Conservation (phyloP, 2,329 filamentous ascomycete genomes). For the Fusarium stilboides region DNA sequence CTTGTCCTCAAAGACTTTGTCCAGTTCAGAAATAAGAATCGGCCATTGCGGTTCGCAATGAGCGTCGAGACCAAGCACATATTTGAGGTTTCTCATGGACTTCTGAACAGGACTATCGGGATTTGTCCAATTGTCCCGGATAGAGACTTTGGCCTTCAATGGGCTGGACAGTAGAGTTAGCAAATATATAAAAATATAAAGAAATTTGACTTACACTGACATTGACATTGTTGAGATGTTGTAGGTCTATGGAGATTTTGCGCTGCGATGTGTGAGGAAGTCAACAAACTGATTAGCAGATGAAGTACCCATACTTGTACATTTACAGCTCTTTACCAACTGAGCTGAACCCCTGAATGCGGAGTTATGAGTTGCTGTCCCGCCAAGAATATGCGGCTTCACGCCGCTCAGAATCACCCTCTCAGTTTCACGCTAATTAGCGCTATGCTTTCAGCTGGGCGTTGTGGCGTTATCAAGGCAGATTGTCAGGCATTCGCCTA, state of each 20-base stretch:
- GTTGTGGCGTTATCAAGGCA: constrained; percentile 39
- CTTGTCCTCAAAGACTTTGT: constrained; percentile 58
- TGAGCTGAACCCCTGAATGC: constrained; percentile 14
- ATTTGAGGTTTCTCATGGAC: constrained; percentile 52
- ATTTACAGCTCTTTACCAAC: not conserved
- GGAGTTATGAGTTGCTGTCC: not conserved
- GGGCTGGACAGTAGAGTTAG: constrained; percentile 53
- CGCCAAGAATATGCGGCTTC: constrained; percentile 8
- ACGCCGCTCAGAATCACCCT: constrained; percentile 7
- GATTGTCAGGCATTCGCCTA: constrained; percentile 19
- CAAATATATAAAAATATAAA: not conserved
- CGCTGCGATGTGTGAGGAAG: not conserved
- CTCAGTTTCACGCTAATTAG: constrained; percentile 26
- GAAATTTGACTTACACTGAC: constrained; percentile 20
- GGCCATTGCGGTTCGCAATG: constrained; percentile 61
- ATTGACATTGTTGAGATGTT: constrained; percentile 3
- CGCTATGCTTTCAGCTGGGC: constrained; percentile 48
- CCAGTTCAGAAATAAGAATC: constrained; percentile 58
- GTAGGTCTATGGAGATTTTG: not conserved
- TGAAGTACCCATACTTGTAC: not conserved
- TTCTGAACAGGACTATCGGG: constrained; percentile 53
- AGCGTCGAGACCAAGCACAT: constrained; percentile 58
- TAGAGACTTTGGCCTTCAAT: constrained; percentile 59
- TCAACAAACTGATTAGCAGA: not conserved
- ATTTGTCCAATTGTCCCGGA: constrained; percentile 62